Evolutionary conservation across 352 stramenopile genomes (phyloP), one percentile per base, ranked within the genome.

Genomic region (Phytophthora uliginosa): DNA sequence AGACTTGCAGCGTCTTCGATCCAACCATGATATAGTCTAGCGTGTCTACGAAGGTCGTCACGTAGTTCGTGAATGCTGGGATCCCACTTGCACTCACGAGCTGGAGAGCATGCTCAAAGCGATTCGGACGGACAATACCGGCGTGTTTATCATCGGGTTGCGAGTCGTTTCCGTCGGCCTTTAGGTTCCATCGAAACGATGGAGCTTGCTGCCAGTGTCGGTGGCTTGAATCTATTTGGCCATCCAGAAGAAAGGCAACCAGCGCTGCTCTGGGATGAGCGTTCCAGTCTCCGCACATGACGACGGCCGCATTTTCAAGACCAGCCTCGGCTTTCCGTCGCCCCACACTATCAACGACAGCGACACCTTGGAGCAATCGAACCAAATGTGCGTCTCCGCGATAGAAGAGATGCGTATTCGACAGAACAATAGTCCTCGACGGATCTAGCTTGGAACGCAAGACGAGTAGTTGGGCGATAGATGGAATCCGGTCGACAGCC

Each of bases 341-440:
- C 31, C 82, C 73, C 20, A 93, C 69, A 28, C 74, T 69, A 7
- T 82, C 74, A 15, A 89, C 78, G 0, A 88, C 61, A 13, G 77
- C 79, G 34, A 80, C 64, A 18, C 79, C 75, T 68, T 95, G 88
- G 17, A 93, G 60, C 18, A 93, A 63, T 13, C 88, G 85, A 36
- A 93, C 84, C 71, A 93, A 74, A 59, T 95, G 77, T 12, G 84
- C 77, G 58, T 93, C 88, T 69, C 89, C 79, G 2, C 88, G 85
- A 62, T 93, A 95, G 57, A 89, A 95, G 7, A 95, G 64, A 53
- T 95, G 88, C 12, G 88, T 93, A 51, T 95, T 95, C 0, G 76
- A 82, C n/a, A 93, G 55, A 59, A 95, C 38, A 20, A 92, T 53
- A 22, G 47, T 76, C 20, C 67, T 61, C 2, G 56, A 15, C 3